These are phyloP conservation scores for Lichina pygmaea DNA, from an alignment of 495 filamentous ascomycete genomes.

Conservation along the genomic window DNA sequence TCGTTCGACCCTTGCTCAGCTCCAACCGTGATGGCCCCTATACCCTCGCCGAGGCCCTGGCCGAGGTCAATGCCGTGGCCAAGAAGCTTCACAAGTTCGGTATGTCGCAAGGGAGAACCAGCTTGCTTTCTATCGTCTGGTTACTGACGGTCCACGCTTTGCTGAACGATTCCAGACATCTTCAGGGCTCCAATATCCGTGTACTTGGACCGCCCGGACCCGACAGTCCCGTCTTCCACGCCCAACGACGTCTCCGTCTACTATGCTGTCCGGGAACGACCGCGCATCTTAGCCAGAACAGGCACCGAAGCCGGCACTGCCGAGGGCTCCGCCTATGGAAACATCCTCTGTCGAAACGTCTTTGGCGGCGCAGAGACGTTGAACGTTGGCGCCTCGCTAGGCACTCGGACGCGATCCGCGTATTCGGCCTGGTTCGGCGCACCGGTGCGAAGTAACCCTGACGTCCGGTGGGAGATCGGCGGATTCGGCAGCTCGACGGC, in stretches of 20 bases:
- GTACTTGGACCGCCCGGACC: slow-evolving; percentile 43
- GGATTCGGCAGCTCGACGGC: slow-evolving; percentile 54
- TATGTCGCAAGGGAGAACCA: slow-evolving; percentile 14
- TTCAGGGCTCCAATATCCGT: slow-evolving; percentile 63
- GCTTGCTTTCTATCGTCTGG: neutral
- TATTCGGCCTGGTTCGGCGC: slow-evolving; percentile 65
- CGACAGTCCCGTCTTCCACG: slow-evolving; percentile 21
- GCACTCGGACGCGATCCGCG: slow-evolving; percentile 67
- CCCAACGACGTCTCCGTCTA: slow-evolving; percentile 55
- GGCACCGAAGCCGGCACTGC: slow-evolving; percentile 79
- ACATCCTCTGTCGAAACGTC: slow-evolving; percentile 62
- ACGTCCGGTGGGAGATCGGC: slow-evolving; percentile 46
- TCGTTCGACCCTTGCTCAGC: slow-evolving; percentile 54
- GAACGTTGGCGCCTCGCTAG: slow-evolving; percentile 56
- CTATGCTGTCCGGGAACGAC: slow-evolving; percentile 49
- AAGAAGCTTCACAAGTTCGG: slow-evolving; percentile 60
- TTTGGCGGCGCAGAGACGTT: slow-evolving; percentile 88
- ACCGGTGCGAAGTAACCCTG: slow-evolving; percentile 57
- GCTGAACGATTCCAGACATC: slow-evolving; percentile 28
- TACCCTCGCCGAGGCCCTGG: slow-evolving; percentile 50
- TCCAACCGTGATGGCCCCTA: slow-evolving; percentile 34
- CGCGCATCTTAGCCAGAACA: slow-evolving; percentile 56
- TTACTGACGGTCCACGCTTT: slow-evolving; percentile 1
- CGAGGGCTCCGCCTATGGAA: slow-evolving; percentile 76
- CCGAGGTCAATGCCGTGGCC: slow-evolving; percentile 34